Evolutionary conservation across 2,329 filamentous ascomycete genomes (phyloP), one percentile per base, ranked within the genome.

Genomic region (Periconia digitata): DNA sequence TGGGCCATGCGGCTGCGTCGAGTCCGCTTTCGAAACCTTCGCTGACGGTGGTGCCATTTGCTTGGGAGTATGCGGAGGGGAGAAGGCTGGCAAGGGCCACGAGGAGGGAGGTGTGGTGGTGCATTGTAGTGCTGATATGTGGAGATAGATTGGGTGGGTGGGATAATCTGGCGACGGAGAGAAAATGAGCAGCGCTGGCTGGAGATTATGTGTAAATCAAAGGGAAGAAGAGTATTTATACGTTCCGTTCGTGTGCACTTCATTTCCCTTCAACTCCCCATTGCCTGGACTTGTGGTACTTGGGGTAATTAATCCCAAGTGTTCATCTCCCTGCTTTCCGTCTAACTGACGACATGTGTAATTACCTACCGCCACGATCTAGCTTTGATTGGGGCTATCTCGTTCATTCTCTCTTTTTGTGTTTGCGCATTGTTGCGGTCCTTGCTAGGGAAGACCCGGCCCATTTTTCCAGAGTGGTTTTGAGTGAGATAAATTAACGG

Each of bases 11-110:
- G 0, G 78, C 69, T 54, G 80, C 62, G 59, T 85, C 78, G 79
- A 77, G 83, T 36, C 82, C 82, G 46, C 62, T 73, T 62, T 85
- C 82, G 49, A 85, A 85, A 59, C 75, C 77, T 37, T 81, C 77
- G 1, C 76, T 74, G 55, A 83, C 70, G 59, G 27, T 32, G 27
- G 27, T 32, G 27, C 27, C 27, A 15, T 32, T 32, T 32, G 27
- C 27, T 15, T 32, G 27, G 27, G 10, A 15, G 27, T 10, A 10
- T 32, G 12, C 27, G 27, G n/a, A 32, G 27, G 27, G 27, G 27
- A 13, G 27, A 32, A 15, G 10, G 27, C 84, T 81, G 47, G 73
- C 81, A 17, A 80, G 55, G 21, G 79, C 69, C 42, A 75, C 67
- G 2, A 79, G 76, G 35, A 79, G 62, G 6, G 55, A 51, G 34